Evolutionary conservation across 495 filamentous ascomycete genomes (phyloP), one percentile per base, ranked within the genome.

Genomic region (Penicillium argentinense): DNA sequence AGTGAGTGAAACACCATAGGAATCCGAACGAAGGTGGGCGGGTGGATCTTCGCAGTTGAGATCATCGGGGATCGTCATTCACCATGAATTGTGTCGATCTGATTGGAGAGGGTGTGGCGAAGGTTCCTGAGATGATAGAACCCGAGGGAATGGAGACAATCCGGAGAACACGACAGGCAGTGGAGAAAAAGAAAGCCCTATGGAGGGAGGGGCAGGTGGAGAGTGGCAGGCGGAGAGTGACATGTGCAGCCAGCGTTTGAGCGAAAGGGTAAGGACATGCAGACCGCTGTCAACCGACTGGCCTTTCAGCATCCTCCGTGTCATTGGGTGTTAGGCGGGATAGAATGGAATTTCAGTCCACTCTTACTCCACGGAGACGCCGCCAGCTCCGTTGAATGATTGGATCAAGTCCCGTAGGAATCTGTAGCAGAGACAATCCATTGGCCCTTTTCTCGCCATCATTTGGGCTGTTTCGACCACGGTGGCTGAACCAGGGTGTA

Each of bases 151-250:
- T 39, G 18, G 42, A 19, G 46, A 43, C 37, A 38, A 55, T 50
- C 52, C 43, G 47, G 47, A 42, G 45, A 43, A 33, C 16, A 21
- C 23, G 24, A 43, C 27, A 33, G 4, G 43, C 17, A 41, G 47
- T 54, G 46, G 40, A 39, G 46, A 39, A 25, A 30, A 34, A 37
- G 29, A 39, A 33, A 43, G 32, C 24, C 40, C 39, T 49, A 45
- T 48, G 49, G 47, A 56, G 43, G 53, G 53, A 47, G 43, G 53
- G 53, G 53, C 47, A 52, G 37, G 37, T 45, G 45, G 45, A 54
- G 52, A 45, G 26, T 19, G 25, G 39, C 14, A n/a, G n/a, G n/a
- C n/a, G n/a, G n/a, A n/a, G n/a, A n/a, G n/a, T n/a, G 26, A 32
- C 28, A 40, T 33, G 37, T 32, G 43, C 39, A 26, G 39, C 28